phyloP scores from a whole-genome alignment of 140 eudicot genomes.

The Flaveria floridana region DNA sequence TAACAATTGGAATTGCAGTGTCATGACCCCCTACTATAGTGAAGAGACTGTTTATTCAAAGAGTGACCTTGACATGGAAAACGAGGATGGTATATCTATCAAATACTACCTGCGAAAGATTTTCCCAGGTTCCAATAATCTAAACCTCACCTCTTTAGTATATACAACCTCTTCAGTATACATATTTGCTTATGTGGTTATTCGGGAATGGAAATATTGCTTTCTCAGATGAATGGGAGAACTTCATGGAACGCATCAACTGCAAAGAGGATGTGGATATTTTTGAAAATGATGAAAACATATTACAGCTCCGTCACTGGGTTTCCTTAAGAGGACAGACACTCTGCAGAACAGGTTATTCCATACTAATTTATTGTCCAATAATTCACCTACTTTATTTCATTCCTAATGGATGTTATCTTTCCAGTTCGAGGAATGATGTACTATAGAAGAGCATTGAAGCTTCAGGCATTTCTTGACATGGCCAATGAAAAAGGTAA shows the following conservation, averaged over 20 bases:
- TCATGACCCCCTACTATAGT: constrained; percentile 95
- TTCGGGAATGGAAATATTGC: constrained; percentile 22
- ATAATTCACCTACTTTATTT: constrained; percentile 21
- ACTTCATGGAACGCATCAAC: constrained; percentile 87
- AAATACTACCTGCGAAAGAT: constrained; percentile 84
- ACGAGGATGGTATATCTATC: constrained; percentile 95
- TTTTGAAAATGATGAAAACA: constrained; percentile 85
- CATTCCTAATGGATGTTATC: constrained; percentile 19
- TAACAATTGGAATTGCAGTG: constrained; percentile 58
- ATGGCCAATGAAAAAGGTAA: constrained; percentile 82
- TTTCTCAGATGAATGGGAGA: constrained; percentile 91
- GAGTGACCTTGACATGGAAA: constrained; percentile 93
- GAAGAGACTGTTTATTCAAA: constrained; percentile 96
- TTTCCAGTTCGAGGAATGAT: constrained; percentile 96
- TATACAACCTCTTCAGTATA: constrained; percentile 11
- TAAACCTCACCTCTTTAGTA: constrained; percentile 17
- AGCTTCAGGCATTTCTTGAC: constrained; percentile 99
- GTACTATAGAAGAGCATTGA: constrained; percentile 96
- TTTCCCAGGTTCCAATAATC: constrained; percentile 70
- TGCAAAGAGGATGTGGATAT: constrained; percentile 72
- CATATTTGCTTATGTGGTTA: constrained; percentile 24
- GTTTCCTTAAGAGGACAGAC: constrained; percentile 99
- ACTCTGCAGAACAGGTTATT: constrained; percentile 85
- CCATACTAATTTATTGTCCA: constrained; percentile 8
- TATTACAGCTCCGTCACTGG: constrained; percentile 97